Evolutionary conservation across 1,284 basidiomycete genomes (phyloP), one percentile per base, ranked within the genome.

Genomic region (Leccinum insolens): DNA sequence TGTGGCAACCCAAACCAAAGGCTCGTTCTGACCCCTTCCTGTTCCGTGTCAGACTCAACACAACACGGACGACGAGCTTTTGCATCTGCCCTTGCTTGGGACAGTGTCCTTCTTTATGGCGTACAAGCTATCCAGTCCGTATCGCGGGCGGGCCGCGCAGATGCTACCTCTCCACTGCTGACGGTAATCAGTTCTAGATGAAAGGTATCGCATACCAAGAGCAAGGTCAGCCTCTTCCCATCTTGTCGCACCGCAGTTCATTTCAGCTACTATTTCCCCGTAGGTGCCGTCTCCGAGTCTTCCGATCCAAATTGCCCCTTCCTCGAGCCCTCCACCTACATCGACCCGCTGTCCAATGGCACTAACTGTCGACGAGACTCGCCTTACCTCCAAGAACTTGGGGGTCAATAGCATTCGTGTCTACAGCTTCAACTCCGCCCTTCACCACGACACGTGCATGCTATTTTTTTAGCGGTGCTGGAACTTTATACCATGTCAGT

Each of bases 141-240:
- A 72, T 81, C 87, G 66, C 86, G 92, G 39, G 74, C 80, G 31
- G 93, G 34, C 31, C 31, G 31, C 31, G 93, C 49, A 88, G 90
- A 76, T 34, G 11, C 78, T 34, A 34, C 78, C 88, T 97, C 41
- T 96, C 94, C 81, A 83, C 82, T 37, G 85, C 85, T 11, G 85
- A 88, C 64, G 93, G 93, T 2, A 87, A 79, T 61, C 84, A 95
- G 62, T 97, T 96, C 82, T 96, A 90, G 80, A 93, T 97, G 82
- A 96, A 95, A 82, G 95, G 95, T 67, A 82, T 96, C 67, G 94
- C 94, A 28, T 98, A 98, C 80, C 95, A 97, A 79, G 88, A 89
- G 69, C 92, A 95, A 78, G 95, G 95, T 84, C 73, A 75, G 82
- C 68, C 59, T 20, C 58, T 7, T 57, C 58, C 7, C 28, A 14